A percentile compares a stretch with the other conserved stretches of the same genome.
phyloP scores from a whole-genome alignment of 257 asterid genomes.

The Paraleonurus japonicus region DNA sequence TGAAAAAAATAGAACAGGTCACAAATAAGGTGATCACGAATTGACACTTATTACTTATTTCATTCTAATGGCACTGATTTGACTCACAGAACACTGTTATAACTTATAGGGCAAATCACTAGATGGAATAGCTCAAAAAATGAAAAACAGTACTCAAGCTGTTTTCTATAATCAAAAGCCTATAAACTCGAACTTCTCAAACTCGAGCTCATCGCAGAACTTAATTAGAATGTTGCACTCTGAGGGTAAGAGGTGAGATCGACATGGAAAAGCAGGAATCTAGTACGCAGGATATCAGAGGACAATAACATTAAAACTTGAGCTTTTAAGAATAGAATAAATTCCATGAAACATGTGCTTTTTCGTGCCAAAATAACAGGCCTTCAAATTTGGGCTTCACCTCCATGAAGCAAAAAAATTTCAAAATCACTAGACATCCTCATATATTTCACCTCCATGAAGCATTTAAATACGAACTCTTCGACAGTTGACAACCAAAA shows the following conservation, averaged over 20 bases:
- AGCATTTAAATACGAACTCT: conserved; percentile 39
- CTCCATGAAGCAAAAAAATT: neutral
- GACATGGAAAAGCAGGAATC: neutral
- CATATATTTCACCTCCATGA: neutral
- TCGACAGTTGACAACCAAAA: conserved; percentile 50
- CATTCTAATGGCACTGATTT: neutral
- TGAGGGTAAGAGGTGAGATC: neutral
- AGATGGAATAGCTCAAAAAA: neutral
- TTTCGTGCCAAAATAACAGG: neutral
- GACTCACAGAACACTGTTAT: neutral
- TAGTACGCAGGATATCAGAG: conserved; percentile 1
- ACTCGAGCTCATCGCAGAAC: neutral
- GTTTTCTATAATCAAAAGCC: conserved; percentile 3
- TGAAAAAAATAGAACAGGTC: neutral
- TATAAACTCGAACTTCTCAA: conserved; percentile 1
- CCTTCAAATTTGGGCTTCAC: conserved; percentile 17
- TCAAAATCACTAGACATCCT: conserved; percentile 11
- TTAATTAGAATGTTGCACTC: neutral
- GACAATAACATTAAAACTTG: neutral
- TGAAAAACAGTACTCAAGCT: no score
- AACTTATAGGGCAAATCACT: neutral
- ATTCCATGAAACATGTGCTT: conserved; percentile 4
- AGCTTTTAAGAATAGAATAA: conserved; percentile 13
- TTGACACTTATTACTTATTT: conserved; percentile 1
- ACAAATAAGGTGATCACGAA: neutral